A percentile compares a stretch with the other conserved stretches of the same genome.
Conservation (phyloP, 2,329 filamentous ascomycete species). For the Myriosclerotinia duriaeana region DNA sequence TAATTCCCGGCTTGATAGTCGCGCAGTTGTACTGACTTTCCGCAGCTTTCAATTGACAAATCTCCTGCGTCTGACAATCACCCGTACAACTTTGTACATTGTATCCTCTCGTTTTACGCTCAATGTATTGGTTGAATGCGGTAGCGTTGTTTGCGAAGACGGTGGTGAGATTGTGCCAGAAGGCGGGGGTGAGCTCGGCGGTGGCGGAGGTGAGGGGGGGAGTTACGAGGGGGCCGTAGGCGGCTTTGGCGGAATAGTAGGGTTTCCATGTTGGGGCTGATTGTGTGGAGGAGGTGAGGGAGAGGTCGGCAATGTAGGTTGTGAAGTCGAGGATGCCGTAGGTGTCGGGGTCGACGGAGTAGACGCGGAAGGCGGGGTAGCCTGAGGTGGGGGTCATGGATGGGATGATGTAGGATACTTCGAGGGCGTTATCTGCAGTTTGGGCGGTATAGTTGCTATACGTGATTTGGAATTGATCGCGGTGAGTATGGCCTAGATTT, state of each 20-base stretch:
- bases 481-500: slow-evolving; percentile 39
- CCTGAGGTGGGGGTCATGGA: slow-evolving; percentile 41
- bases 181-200: slow-evolving; percentile 53
- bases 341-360: slow-evolving; percentile 40
- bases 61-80: slow-evolving; percentile 47
- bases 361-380: slow-evolving; percentile 41
- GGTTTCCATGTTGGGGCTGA: slow-evolving; percentile 37
- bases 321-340: slow-evolving; percentile 40
- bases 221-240: slow-evolving; percentile 40
- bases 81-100: slow-evolving; percentile 48
- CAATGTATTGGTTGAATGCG: slow-evolving; percentile 50
- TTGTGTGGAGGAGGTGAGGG: slow-evolving; percentile 32
- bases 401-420: slow-evolving; percentile 39
- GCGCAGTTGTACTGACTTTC: slow-evolving; percentile 51
- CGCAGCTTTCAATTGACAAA: slow-evolving; percentile 54
- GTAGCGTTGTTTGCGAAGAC: slow-evolving; percentile 47
- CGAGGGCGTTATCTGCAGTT: slow-evolving; percentile 34
- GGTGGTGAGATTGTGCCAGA: slow-evolving; percentile 59
- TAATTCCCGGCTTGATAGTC: slow-evolving; percentile 25
- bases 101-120: slow-evolving; percentile 47
- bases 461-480: slow-evolving; percentile 41
- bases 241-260: slow-evolving; percentile 39
- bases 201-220: slow-evolving; percentile 45
- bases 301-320: slow-evolving; percentile 38
- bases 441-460: slow-evolving; percentile 38